Base-by-base conservation (phyloP, 2,329 filamentous ascomycete genomes). In the Colletotrichum orchidophilum region DNA sequence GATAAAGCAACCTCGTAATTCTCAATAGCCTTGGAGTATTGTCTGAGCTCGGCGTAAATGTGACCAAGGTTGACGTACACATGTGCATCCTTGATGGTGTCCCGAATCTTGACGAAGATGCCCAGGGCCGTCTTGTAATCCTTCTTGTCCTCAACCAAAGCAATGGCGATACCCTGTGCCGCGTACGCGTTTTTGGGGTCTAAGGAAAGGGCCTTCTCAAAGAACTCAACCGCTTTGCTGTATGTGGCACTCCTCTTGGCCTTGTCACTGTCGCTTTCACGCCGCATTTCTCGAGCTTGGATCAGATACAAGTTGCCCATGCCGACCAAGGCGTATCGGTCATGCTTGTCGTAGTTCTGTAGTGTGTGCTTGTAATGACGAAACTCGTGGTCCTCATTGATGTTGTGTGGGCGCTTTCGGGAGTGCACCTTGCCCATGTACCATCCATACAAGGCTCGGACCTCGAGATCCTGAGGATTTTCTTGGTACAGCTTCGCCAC, bases 281-380 rank as follows among this genome's bases (percentile, higher is more conserved):
- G 91, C 33, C 94, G 93, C 95, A 98, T 98, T 81, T 99, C 97
- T 75, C 96, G 91, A 11, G 96, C 96, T 73, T 94, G 91, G 75
- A 92, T 86, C 50, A 99, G 88, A 75, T 96, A 92, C 79, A 99
- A 85, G 79, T 99, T 99, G 52, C 96, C 96, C 96, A 99, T 98
- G 15, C 94, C 96, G 29, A 97, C 95, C 31, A 99, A 86, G 5
- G 96, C 94, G 80, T 99, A 99, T n/a, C 94, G 89, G 80, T 99
- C 96, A 79, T 99, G 96, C 86, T 98, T 99, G 84, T 99, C 96
- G 79, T 95, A 93, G 75, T 95, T 91, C 79, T 97, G 94, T 33
- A 99, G 85, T 0, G 96, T 98, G 81, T 98, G 95, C 83, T 98
- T 99, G 87, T 97, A 97, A 80, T 98, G 95, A 3, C 95, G 91